Evolutionary conservation across 2,329 filamentous ascomycete species (phyloP), one percentile per base, ranked within the genome.

Genomic region (Ceratocystis huliohia): DNA sequence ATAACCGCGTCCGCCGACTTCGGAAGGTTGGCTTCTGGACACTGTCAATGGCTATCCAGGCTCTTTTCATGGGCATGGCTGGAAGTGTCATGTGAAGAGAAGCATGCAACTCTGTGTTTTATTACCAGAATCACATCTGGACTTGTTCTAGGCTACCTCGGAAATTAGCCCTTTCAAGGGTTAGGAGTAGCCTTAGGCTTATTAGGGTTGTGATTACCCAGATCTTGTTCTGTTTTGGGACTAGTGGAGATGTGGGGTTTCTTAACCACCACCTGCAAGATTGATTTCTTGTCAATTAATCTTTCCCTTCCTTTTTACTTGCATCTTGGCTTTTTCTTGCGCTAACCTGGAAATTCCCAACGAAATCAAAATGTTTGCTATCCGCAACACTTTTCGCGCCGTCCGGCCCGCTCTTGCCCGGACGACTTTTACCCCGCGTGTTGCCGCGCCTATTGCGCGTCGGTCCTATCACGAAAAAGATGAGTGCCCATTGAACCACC

Each of bases 1-100:
- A 96, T 74, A 89, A 88, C 70, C 86, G 91, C 64, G 88, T 91
- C 71, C 82, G 93, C 63, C 83, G 94, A 57, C 88, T 99, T 74
- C 96, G 92, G 75, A 96, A 97, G 77, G 94, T 96, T 33, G 94
- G 94, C 41, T 87, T 97, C 72, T 99, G 94, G 94, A 96, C 91
- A 2, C 81, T 97, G 66, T 92, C 93, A 71, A 79, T 99, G 67
- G 90, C 93, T 5, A 89, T 93, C 6, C 94, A 99, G 74, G 94
- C 93, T 2, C 82, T 99, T 45, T 94, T 97, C 73, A 88, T 97
- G 78, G 94, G 94, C 8, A 88, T 97, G 81, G 93, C 92, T 3
- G 93, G 93, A 17, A 94, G 91, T 70, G 78, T 86, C 68, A 80
- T 85, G 63, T 84, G 71, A 73, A 28, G 3, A 8, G 1, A 8